These are phyloP conservation scores for Trichoderma sp. DNA, from an alignment of 2,329 filamentous ascomycete species.

Conservation along the genomic window DNA sequence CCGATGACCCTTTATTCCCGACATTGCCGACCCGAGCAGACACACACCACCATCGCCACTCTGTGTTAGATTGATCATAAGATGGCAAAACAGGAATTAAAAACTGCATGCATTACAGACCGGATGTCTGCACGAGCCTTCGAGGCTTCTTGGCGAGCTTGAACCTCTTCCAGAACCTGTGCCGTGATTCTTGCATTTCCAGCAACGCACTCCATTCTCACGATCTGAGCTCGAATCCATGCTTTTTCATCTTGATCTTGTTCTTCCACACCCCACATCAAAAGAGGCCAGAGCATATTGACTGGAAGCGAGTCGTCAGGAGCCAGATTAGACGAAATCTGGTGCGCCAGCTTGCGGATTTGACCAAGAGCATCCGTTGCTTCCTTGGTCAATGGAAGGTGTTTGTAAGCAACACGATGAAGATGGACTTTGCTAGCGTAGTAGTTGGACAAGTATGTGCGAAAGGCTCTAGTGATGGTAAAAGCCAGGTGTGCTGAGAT, in stretches of 20 bases:
- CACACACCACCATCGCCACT: background rate
- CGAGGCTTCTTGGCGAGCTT: constrained; percentile 39
- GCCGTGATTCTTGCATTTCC: constrained; percentile 44
- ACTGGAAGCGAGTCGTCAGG: constrained; percentile 48
- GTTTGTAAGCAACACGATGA: constrained; percentile 55
- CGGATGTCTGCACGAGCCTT: constrained; percentile 41
- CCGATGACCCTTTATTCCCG: background rate
- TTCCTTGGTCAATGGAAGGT: constrained; percentile 50
- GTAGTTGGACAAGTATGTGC: constrained; percentile 55
- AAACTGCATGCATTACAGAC: constrained; percentile 46
- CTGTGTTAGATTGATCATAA: constrained; percentile 30
- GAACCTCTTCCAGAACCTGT: constrained; percentile 45
- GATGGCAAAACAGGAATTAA: constrained; percentile 52
- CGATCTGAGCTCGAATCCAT: constrained; percentile 51
- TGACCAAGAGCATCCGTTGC: constrained; percentile 46
- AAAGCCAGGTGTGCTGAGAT: constrained; percentile 48
- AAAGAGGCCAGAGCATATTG: constrained; percentile 55
- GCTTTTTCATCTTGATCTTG: constrained; percentile 44
- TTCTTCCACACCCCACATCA: constrained; percentile 55
- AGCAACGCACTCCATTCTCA: constrained; percentile 45
- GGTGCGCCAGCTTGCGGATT: constrained; percentile 45
- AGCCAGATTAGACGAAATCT: constrained; percentile 41
- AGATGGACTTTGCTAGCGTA: constrained; percentile 55
- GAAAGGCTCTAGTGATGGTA: constrained; percentile 50
- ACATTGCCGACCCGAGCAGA: constrained; percentile 14